Evolutionary conservation across 176 grass and related monocot species (phyloP).

Genomic region (Olyra latifolia): DNA sequence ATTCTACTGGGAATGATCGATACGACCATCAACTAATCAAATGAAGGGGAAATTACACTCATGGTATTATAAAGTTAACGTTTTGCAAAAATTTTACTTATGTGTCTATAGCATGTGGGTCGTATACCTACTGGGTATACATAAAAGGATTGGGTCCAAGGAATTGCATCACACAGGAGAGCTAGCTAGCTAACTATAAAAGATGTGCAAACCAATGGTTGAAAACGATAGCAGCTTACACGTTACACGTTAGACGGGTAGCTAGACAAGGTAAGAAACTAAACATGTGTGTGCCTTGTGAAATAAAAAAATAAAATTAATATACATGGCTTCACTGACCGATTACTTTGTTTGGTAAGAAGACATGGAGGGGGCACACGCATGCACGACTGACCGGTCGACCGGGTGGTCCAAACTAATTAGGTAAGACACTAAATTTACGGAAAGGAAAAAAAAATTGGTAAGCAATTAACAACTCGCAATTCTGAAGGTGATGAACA

Average conservation of each 20-base stretch:
- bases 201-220: neutral
- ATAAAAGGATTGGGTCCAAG: no score
- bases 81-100: no score
- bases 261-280: neutral
- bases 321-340: neutral
- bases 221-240: neutral
- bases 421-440: neutral
- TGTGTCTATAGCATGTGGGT: no score
- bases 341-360: neutral
- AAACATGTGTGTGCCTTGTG: neutral
- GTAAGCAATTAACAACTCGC: neutral
- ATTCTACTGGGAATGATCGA: no score
- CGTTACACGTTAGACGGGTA: neutral
- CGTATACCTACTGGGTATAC: no score
- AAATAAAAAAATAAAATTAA: no score
- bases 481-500: neutral
- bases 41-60: no score
- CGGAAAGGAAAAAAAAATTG: neutral
- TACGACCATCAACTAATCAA: no score
- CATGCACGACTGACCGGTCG: no score
- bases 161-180: no score
- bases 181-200: no score
- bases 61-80: no score
- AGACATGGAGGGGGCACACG: neutral
- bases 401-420: slow-evolving; percentile 11